Conservation (phyloP, 768 basidiomycete genomes). For the Tylopilus rubrobrunneus region DNA sequence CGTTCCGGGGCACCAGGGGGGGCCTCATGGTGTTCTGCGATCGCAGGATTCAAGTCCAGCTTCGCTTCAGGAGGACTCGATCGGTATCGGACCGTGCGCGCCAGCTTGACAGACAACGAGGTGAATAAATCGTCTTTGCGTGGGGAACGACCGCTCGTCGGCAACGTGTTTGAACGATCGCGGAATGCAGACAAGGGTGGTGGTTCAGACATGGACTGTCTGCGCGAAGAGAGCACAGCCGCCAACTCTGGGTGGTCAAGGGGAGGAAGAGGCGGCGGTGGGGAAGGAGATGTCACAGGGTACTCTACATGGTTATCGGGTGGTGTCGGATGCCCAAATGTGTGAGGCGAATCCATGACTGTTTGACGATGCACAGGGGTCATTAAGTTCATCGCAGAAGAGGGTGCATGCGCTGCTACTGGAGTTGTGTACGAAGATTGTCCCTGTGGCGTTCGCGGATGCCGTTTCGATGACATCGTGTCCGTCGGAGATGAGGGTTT, state of each 20-base stretch:
- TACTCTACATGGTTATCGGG: conserved; percentile 17
- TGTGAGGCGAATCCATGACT: conserved; percentile 36
- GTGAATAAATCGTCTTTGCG: conserved; percentile 20
- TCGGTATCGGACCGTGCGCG: conserved; percentile 25
- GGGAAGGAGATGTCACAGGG: conserved; percentile 29
- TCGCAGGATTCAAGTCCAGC: conserved; percentile 5
- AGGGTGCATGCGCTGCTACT: conserved; percentile 5
- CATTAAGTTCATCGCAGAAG: conserved; percentile 19
- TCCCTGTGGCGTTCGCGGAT: conserved; percentile 26
- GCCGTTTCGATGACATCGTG: conserved; percentile 24
- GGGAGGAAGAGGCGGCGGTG: conserved; percentile 53
- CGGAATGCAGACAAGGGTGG: conserved; percentile 8
- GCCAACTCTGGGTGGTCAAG: conserved; percentile 40
- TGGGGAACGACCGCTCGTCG: conserved; percentile 9
- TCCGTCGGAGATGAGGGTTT: conserved; percentile 30
- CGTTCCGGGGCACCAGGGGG: not conserved
- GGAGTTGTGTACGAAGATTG: conserved; percentile 19
- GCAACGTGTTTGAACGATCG: conserved; percentile 25
- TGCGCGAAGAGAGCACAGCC: conserved; percentile 18
- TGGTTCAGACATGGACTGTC: conserved; percentile 10
- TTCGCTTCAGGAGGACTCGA: conserved; percentile 28
- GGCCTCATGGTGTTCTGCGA: conserved; percentile 7
- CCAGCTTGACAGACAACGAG: conserved; percentile 25
- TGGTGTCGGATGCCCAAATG: conserved; percentile 39
- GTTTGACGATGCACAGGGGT: conserved; percentile 26